Evolutionary conservation across 306 rosid genomes (phyloP), one percentile per base, ranked within the genome.

Genomic region (Luffa aegyptiaca): DNA sequence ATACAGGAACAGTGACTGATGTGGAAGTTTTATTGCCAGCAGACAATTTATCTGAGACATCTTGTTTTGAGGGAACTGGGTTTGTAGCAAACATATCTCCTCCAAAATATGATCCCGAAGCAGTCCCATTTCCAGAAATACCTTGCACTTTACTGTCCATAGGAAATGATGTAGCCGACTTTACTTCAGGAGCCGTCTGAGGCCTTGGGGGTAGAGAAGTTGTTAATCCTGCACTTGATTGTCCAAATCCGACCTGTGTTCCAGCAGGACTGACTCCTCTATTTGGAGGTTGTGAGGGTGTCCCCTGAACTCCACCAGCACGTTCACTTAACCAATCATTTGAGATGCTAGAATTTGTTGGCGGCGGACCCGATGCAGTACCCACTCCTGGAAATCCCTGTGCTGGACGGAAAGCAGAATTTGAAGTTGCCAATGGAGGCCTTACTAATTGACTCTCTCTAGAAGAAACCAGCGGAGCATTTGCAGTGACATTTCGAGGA

Each of bases 21-120:
- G 97, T 77, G 82, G 80, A 83, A 53, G 78, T 80, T 11, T 81
- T 72, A 78, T 72, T 90, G 74, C 82, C 82, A 26, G 86, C 81
- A 65, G 88, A 72, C 84, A 85, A 82, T 46, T 87, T 86, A 64
- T 74, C 86, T 1, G 86, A 66, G 80, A 87, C 76, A 81, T 82
- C 86, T 84, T 85, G 89, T 79, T 85, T 90, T 16, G 86, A 87
- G 82, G 88, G 89, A 84, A 89, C 81, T 66, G 90, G 75, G 76
- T 62, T 81, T 55, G 96, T 86, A 71, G 96, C 90, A 82, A 96
- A 91, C 73, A 82, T 53, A 82, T 89, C 96, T 83, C 90, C 92
- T 84, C 93, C 96, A 78, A 93, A 90, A 84, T 87, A 70, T 53
- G 94, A 80, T 81, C 85, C 83, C 33, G 96, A 75, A 86, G 91